Conservation (phyloP, 305 asterid genomes). For the Stenogyne calaminthoides region DNA sequence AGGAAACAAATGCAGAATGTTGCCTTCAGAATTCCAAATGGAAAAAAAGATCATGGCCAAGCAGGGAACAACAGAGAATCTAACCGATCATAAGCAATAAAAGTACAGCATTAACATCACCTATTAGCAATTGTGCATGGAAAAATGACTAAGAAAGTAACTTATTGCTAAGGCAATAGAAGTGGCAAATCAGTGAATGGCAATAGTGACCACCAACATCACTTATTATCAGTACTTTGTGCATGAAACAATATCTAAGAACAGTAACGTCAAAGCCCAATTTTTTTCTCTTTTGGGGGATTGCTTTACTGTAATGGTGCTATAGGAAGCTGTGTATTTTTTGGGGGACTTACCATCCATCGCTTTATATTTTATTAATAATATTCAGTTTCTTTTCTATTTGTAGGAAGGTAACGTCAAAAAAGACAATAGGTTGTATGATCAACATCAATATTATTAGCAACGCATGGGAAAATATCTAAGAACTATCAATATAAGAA, state of each 20-base stretch:
- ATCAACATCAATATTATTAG: conserved; percentile 7
- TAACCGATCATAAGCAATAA: neutral
- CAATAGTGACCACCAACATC: neutral
- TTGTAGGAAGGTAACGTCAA: neutral
- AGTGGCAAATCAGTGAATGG: conserved; percentile 7
- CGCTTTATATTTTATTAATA: no score
- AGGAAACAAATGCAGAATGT: conserved; percentile 1
- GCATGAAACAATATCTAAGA: conserved; percentile 1
- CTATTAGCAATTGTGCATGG: neutral
- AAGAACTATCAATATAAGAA: conserved; percentile 11
- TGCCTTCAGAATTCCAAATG: neutral
- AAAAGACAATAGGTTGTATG: neutral
- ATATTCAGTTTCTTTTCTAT: neutral
- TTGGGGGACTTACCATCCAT: neutral
- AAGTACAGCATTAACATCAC: neutral
- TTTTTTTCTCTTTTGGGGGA: neutral
- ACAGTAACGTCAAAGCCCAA: neutral
- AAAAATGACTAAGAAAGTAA: neutral
- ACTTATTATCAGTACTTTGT: neutral
- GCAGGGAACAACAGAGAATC: neutral
- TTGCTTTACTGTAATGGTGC: neutral
- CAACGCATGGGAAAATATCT: neutral
- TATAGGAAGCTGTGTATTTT: neutral
- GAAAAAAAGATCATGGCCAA: neutral
- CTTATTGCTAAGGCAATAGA: conserved; percentile 5